Evolutionary conservation across 1,284 basidiomycete species (phyloP).

Genomic region (Cutaneotrichosporon cyanovorans): DNA sequence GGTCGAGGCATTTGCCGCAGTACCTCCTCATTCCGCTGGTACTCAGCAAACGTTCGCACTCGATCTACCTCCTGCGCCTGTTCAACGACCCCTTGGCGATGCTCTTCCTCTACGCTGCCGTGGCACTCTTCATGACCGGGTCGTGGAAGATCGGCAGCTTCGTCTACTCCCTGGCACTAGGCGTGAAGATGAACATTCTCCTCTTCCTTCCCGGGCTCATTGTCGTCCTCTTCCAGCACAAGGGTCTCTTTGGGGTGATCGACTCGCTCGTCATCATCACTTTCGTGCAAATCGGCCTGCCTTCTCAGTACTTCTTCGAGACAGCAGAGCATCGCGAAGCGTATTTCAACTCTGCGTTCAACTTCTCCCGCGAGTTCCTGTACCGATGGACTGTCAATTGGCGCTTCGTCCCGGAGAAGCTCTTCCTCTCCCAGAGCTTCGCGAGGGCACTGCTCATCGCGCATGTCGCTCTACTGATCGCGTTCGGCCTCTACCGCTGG

Average conservation of each 20-base stretch:
- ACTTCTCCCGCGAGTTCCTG: slow-evolving; percentile 80
- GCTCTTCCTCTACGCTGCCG: slow-evolving; percentile 48
- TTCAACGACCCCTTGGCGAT: slow-evolving; percentile 95
- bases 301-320: slow-evolving; percentile 60
- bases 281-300: slow-evolving; percentile 53
- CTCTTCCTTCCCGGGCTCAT: slow-evolving; percentile 86
- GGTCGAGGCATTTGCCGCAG: slow-evolving; percentile 55
- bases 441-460: slow-evolving; percentile 58
- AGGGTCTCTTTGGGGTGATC: slow-evolving; percentile 57
- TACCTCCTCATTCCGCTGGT: slow-evolving; percentile 69
- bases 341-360: slow-evolving; percentile 74
- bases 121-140: slow-evolving; percentile 51
- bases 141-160: slow-evolving; percentile 48
- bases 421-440: slow-evolving; percentile 62
- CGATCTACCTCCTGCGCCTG: slow-evolving; percentile 81
- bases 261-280: slow-evolving; percentile 54
- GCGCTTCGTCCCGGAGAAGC: slow-evolving; percentile 70
- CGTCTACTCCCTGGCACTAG: slow-evolving; percentile 56
- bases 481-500: slow-evolving; percentile 69
- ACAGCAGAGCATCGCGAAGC: slow-evolving; percentile 29
- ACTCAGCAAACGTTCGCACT: slow-evolving; percentile 87
- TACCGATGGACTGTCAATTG: slow-evolving; percentile 99
- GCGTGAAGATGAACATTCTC: slow-evolving; percentile 92
- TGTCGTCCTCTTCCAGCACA: slow-evolving; percentile 66
- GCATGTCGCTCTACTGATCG: slow-evolving; percentile 57